Evolutionary conservation across 1,284 basidiomycete species (phyloP).

Genomic region (Ceraceosorus guamensis): DNA sequence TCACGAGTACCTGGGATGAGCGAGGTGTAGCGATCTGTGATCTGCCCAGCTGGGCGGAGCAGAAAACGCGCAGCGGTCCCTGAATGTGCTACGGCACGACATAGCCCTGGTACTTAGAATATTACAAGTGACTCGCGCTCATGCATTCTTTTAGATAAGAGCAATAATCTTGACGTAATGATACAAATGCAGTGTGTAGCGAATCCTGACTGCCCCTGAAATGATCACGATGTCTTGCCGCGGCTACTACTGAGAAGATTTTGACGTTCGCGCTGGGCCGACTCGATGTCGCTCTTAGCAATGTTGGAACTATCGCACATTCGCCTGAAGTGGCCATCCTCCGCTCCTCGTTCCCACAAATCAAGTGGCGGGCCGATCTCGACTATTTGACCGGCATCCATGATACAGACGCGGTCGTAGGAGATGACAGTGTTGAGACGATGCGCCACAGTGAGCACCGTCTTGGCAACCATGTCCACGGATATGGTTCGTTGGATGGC

Average conservation of each 20-base stretch:
- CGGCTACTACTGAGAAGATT: too few species aligned
- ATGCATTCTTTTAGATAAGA: too few species aligned
- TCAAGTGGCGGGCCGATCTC: not conserved
- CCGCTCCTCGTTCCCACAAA: not conserved
- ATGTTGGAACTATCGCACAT: not conserved
- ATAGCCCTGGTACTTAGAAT: too few species aligned
- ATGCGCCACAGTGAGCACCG: slow-evolving; percentile 17
- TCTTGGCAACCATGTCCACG: slow-evolving; percentile 24
- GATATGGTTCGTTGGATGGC: slow-evolving; percentile 15
- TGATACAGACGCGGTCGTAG: slow-evolving; percentile 1
- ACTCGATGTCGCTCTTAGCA: not conserved
- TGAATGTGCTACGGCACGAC: too few species aligned
- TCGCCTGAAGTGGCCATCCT: not conserved
- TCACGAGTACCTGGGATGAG: slow-evolving; percentile 1
- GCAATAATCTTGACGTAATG: too few species aligned
- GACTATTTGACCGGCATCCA: not conserved
- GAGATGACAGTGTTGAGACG: slow-evolving; percentile 14
- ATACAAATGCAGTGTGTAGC: too few species aligned
- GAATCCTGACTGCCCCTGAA: too few species aligned
- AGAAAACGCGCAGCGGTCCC: too few species aligned
- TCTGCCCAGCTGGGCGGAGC: too few species aligned
- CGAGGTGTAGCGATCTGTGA: not conserved
- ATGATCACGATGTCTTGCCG: too few species aligned
- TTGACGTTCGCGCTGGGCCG: not conserved
- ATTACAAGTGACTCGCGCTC: too few species aligned